phyloP scores from a whole-genome alignment of 2,329 filamentous ascomycete genomes.

The Biscogniauxia marginata region DNA sequence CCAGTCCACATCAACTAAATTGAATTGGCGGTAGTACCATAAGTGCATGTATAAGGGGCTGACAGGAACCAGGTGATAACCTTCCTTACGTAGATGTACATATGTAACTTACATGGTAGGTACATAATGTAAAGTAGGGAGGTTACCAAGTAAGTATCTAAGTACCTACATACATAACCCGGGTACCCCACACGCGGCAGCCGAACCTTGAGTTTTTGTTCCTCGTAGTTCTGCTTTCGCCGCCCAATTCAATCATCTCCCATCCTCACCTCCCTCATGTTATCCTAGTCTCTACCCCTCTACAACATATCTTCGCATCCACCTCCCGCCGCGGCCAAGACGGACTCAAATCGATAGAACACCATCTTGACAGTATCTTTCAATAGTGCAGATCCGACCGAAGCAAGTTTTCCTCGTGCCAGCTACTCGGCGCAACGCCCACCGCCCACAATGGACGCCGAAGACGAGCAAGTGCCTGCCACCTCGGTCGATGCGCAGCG shows the following conservation, averaged over 20 bases:
- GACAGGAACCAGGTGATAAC: no score
- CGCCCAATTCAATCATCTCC: neutral
- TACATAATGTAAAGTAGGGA: no score
- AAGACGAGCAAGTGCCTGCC: slow-evolving; percentile 37
- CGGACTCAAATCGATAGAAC: neutral
- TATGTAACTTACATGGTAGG: no score
- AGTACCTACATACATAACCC: no score
- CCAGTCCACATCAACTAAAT: no score
- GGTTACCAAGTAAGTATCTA: no score
- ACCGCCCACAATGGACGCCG: slow-evolving; percentile 48
- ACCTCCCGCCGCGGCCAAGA: neutral
- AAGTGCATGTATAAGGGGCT: no score
- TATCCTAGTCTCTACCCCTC: neutral
- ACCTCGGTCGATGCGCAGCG: slow-evolving; percentile 45
- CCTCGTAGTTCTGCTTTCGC: neutral
- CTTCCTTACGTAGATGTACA: no score
- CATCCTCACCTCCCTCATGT: neutral
- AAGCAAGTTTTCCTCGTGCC: neutral
- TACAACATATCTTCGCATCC: neutral
- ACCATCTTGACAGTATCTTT: neutral
- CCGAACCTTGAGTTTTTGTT: neutral
- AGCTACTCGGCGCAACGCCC: slow-evolving; percentile 22
- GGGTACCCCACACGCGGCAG: no score
- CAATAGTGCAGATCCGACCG: slow-evolving; percentile 1
- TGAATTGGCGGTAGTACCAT: no score